Evolutionary conservation across 2,329 filamentous ascomycete genomes (phyloP).

Genomic region (Sarocladiaceae sp.): DNA sequence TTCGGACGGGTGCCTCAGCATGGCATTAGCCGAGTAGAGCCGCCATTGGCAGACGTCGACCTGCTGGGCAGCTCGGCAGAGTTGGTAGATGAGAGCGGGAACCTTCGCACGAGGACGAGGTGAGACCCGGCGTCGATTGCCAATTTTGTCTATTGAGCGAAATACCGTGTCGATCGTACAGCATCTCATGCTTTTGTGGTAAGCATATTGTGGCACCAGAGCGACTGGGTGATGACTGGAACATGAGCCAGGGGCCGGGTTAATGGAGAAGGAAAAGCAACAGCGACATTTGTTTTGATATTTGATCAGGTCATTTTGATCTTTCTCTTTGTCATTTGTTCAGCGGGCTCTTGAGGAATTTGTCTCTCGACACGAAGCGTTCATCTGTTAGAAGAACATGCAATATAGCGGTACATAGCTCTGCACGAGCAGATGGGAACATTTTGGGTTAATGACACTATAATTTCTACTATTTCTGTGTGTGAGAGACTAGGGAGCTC

Average conservation of each 20-base stretch:
- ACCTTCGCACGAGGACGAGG: neutral
- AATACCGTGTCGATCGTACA: no score
- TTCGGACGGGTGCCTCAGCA: conserved; percentile 56
- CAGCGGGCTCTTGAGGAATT: neutral
- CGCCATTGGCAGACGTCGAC: conserved; percentile 37
- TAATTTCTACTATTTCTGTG: no score
- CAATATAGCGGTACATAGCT: no score
- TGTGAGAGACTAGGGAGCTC: no score
- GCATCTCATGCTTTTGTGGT: neutral
- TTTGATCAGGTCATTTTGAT: neutral
- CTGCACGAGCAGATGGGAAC: no score
- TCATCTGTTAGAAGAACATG: no score
- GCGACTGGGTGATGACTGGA: no score
- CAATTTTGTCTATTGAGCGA: neutral
- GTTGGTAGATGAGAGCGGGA: conserved; percentile 41
- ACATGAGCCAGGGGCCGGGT: neutral
- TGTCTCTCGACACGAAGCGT: no score
- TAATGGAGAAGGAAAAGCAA: neutral
- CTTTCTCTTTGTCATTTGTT: neutral
- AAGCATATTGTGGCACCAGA: no score
- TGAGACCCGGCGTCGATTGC: no score
- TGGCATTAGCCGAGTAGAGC: conserved; percentile 51
- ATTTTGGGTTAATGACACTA: no score
- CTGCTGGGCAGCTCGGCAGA: conserved; percentile 53
- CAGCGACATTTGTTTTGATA: neutral